phyloP scores from a whole-genome alignment of 176 grass and related monocot genomes.

The Musa schizocarpa region DNA sequence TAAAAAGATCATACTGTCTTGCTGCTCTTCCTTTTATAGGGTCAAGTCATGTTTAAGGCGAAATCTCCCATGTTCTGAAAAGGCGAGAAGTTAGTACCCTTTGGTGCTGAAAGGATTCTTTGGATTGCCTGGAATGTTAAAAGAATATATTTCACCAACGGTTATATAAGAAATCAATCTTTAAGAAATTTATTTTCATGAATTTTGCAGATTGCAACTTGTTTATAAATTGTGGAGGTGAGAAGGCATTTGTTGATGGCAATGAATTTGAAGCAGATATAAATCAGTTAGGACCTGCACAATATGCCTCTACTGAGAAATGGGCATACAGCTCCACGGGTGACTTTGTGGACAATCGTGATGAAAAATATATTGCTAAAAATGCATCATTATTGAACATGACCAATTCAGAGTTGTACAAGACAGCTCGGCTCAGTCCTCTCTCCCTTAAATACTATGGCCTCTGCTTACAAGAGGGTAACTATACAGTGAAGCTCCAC shows the following conservation, averaged over 20 bases:
- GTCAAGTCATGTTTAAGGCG: conserved; percentile 1
- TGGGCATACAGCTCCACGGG: conserved; percentile 93
- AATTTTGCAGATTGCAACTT: conserved; percentile 59
- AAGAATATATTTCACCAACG: neutral
- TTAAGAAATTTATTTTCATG: neutral
- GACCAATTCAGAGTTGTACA: conserved; percentile 53
- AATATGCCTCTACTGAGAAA: conserved; percentile 30
- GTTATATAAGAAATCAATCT: neutral
- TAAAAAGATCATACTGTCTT: neutral
- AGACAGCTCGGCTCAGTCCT: conserved; percentile 64
- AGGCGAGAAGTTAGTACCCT: conserved; percentile 6
- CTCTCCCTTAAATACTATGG: conserved; percentile 85
- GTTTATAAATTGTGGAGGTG: conserved; percentile 87
- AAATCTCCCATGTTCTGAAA: conserved; percentile 1
- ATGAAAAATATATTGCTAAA: conserved; percentile 55
- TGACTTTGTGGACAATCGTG: conserved; percentile 58
- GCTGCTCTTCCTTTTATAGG: neutral
- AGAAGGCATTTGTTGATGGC: conserved; percentile 26
- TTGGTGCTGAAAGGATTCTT: neutral
- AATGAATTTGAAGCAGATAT: conserved; percentile 53
- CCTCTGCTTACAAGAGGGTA: conserved; percentile 66
- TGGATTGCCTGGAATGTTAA: neutral
- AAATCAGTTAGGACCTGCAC: conserved; percentile 65
- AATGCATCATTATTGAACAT: conserved; percentile 40
- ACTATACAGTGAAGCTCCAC: conserved; percentile 56